A percentile compares a stretch with the other conserved stretches of the same genome.
phyloP scores from a whole-genome alignment of 805 yeast genomes.

The Ogataea pignaliae region DNA sequence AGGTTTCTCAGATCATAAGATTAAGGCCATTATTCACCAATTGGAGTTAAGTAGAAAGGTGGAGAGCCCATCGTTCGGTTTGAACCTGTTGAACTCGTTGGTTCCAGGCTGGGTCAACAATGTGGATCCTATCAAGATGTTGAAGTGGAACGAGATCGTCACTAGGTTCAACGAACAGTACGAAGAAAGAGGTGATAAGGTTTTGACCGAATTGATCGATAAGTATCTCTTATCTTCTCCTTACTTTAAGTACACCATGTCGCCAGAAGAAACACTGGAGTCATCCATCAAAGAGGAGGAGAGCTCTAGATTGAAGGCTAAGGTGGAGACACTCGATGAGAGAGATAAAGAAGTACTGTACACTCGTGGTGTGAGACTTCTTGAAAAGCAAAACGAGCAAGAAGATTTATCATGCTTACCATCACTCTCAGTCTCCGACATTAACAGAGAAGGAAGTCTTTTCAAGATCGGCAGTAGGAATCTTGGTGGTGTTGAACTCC shows the following conservation, averaged over 20 bases:
- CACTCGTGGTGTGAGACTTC: slow-evolving; percentile 55
- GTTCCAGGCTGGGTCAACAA: slow-evolving; percentile 85
- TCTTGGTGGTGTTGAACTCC: slow-evolving; percentile 16
- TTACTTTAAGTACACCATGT: slow-evolving; percentile 69
- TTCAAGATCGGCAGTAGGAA: slow-evolving; percentile 29
- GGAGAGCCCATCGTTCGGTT: slow-evolving; percentile 86
- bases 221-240: slow-evolving; percentile 51
- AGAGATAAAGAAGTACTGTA: slow-evolving; percentile 55
- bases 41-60: slow-evolving; percentile 79
- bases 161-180: slow-evolving; percentile 59
- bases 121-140: slow-evolving; percentile 64
- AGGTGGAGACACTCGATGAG: slow-evolving; percentile 41
- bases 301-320: slow-evolving; percentile 39
- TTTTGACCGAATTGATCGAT: slow-evolving; percentile 59
- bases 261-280: slow-evolving; percentile 59
- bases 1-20: slow-evolving; percentile 52
- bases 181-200: slow-evolving; percentile 41
- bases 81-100: slow-evolving; percentile 65
- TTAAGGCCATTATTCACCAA: slow-evolving; percentile 88
- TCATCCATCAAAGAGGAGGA: slow-evolving; percentile 53
- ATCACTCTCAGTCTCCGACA: slow-evolving; percentile 68
- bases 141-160: slow-evolving; percentile 63
- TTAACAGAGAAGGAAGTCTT: slow-evolving; percentile 51
- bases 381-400: slow-evolving; percentile 56
- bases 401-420: slow-evolving; percentile 83